A percentile compares a stretch with the other conserved stretches of the same genome.
These are phyloP conservation scores for Avena insularis DNA, from an alignment of 176 grass and related monocot species.

Conservation along the genomic window DNA sequence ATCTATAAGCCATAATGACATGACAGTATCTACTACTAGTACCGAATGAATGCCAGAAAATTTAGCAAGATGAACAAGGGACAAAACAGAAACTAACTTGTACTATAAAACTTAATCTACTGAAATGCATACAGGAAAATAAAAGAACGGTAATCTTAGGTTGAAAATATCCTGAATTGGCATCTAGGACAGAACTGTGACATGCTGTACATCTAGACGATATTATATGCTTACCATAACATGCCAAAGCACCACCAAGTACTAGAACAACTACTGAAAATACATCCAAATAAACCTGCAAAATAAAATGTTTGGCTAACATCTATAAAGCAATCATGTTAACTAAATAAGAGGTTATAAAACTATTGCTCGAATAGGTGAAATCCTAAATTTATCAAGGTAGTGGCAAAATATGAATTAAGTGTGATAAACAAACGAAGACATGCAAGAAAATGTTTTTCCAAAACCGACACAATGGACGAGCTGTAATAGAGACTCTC, in stretches of 20 bases:
- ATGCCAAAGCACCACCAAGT: conserved; percentile 75
- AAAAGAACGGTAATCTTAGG: conserved; percentile 20
- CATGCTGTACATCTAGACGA: conserved; percentile 12
- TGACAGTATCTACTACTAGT: conserved; percentile 27
- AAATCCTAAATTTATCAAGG: conserved; percentile 15
- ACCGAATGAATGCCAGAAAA: not conserved
- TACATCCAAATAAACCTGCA: conserved; percentile 93
- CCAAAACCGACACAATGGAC: conserved; percentile 1
- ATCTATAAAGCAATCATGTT: conserved; percentile 29
- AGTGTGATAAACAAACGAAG: conserved; percentile 28
- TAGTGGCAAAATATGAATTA: conserved; percentile 13
- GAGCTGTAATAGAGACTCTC: conserved; percentile 4
- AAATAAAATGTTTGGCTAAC: conserved; percentile 48
- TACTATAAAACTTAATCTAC: conserved; percentile 27
- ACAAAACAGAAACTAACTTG: conserved; percentile 29
- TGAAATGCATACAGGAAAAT: conserved; percentile 25
- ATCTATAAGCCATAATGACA: conserved; percentile 20
- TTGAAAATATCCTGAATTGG: conserved; percentile 23
- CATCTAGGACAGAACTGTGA: conserved; percentile 19
- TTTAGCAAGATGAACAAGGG: conserved; percentile 17
- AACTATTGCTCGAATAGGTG: conserved; percentile 11
- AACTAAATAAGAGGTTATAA: conserved; percentile 28
- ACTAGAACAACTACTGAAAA: conserved; percentile 88
- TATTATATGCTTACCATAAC: conserved; percentile 79
- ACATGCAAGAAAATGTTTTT: conserved; percentile 5